These are phyloP conservation scores for Eucalyptus sp. DNA, from an alignment of 345 rosid genomes.

Conservation along the genomic window DNA sequence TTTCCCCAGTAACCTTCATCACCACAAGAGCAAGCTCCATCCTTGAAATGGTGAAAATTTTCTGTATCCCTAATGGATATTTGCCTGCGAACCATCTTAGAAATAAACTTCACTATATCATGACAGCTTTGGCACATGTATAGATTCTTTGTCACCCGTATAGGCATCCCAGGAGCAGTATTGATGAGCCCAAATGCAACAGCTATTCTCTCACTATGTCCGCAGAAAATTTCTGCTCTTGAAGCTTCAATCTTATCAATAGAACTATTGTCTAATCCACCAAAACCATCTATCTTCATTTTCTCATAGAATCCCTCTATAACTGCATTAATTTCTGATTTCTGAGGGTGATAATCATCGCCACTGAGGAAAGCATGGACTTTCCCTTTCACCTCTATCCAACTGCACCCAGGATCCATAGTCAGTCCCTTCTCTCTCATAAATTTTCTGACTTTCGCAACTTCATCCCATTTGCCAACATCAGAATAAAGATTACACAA, in stretches of 20 bases:
- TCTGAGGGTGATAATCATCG: slow-evolving; percentile 47
- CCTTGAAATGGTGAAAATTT: slow-evolving; percentile 67
- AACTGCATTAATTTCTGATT: slow-evolving; percentile 40
- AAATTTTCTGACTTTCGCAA: slow-evolving; percentile 43
- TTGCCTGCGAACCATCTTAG: slow-evolving; percentile 60
- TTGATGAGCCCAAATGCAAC: slow-evolving; percentile 63
- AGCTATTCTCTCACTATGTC: slow-evolving; percentile 79
- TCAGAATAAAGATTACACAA: slow-evolving; percentile 61
- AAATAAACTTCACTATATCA: slow-evolving; percentile 47
- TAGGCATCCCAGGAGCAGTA: slow-evolving; percentile 60
- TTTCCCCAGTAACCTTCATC: slow-evolving; percentile 34
- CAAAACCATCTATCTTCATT: slow-evolving; percentile 32
- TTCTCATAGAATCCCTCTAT: slow-evolving; percentile 48
- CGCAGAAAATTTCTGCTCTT: slow-evolving; percentile 65
- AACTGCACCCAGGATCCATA: slow-evolving; percentile 83
- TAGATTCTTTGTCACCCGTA: slow-evolving; percentile 77
- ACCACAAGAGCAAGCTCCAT: slow-evolving; percentile 77
- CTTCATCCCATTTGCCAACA: slow-evolving; percentile 58
- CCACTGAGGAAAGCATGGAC: slow-evolving; percentile 76
- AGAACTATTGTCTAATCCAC: slow-evolving; percentile 14
- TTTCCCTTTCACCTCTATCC: slow-evolving; percentile 70
- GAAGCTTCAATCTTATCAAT: slow-evolving; percentile 40
- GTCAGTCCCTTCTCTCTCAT: slow-evolving; percentile 57
- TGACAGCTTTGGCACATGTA: slow-evolving; percentile 69
- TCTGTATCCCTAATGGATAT: slow-evolving; percentile 75